Evolutionary conservation across 2,329 filamentous ascomycete genomes (phyloP).

Genomic region (Curvularia spicifera): DNA sequence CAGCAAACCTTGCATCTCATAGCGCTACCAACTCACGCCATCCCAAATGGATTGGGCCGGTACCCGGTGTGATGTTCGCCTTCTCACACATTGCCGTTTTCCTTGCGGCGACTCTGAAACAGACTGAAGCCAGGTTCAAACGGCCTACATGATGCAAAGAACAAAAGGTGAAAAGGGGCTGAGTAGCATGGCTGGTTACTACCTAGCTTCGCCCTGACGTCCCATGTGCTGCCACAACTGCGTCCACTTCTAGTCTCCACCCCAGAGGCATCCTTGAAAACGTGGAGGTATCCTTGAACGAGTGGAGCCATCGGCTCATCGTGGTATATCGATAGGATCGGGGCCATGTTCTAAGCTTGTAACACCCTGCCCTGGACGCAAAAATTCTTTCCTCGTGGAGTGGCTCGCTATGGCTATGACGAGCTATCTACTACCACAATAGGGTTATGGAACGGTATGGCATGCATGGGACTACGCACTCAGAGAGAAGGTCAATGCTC

Average conservation of each 20-base stretch:
- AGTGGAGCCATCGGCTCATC: neutral
- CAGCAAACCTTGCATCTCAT: constrained; percentile 7
- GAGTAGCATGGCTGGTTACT: neutral
- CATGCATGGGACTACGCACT: neutral
- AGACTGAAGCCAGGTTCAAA: too few species aligned
- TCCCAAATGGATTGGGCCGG: neutral
- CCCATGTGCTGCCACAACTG: too few species aligned
- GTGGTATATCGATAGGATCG: neutral
- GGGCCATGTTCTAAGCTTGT: neutral
- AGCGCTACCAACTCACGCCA: neutral
- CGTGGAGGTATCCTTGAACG: neutral
- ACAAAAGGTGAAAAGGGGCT: neutral
- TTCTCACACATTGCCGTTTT: neutral
- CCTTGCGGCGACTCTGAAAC: neutral
- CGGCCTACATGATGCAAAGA: neutral
- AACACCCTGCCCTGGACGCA: neutral
- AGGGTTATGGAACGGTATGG: neutral
- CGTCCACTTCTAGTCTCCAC: too few species aligned
- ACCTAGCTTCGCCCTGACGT: neutral
- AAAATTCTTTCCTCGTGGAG: neutral
- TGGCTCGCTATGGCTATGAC: neutral
- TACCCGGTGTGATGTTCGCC: neutral
- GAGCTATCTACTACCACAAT: too few species aligned
- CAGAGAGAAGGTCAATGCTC: neutral
- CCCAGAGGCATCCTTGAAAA: too few species aligned